Conservation (phyloP, 2,329 filamentous ascomycete genomes). For the Penicillium sp. region DNA sequence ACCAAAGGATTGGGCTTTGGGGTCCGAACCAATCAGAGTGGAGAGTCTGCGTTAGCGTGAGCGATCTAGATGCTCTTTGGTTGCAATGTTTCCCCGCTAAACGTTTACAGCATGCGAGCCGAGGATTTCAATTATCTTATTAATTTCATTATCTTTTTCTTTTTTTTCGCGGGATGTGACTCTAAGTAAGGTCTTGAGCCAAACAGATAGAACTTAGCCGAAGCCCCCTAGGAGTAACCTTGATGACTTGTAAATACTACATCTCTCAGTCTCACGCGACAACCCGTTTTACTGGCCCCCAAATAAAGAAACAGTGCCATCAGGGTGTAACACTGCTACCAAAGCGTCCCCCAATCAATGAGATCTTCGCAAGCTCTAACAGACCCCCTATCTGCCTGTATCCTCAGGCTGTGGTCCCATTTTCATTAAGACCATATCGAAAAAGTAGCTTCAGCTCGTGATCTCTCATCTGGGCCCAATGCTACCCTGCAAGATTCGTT, state of each 20-base stretch:
- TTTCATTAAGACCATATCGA: not conserved
- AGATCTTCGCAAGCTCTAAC: not conserved
- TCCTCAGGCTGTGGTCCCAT: not conserved
- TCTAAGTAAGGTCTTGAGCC: not conserved
- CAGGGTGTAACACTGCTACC: constrained; percentile 24
- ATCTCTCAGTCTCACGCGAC: not conserved
- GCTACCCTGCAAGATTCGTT: constrained; percentile 5
- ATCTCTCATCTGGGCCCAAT: not conserved
- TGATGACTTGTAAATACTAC: constrained; percentile 4
- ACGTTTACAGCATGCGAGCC: not conserved
- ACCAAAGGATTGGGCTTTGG: not conserved
- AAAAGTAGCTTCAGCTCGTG: not conserved
- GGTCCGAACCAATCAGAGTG: not conserved
- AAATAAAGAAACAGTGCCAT: constrained; percentile 12
- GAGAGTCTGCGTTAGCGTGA: not conserved
- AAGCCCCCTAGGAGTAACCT: constrained; percentile 1
- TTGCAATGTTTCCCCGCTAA: not conserved
- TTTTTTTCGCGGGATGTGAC: not conserved
- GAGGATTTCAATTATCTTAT: no score
- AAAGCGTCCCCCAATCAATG: constrained; percentile 10
- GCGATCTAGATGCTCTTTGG: not conserved
- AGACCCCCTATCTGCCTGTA: not conserved
- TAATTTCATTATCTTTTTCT: not conserved
- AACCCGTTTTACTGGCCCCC: not conserved
- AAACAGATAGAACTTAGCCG: not conserved